Evolutionary conservation across 371 early-diverging fungal species (phyloP), one percentile per base, ranked within the genome.

Genomic region (Mortierella sp.): DNA sequence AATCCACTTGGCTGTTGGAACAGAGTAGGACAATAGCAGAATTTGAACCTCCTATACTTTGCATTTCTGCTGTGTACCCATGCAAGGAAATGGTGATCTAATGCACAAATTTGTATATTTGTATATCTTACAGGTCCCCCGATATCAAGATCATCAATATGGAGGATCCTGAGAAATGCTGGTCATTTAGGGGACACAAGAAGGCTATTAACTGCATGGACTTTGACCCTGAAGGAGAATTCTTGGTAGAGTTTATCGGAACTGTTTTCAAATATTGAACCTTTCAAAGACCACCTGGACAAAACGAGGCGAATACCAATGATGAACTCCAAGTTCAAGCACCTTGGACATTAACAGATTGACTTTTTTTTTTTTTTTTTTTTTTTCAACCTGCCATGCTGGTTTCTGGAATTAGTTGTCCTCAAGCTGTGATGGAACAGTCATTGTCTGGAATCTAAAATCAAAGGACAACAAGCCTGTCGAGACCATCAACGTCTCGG

Each of bases 381-480:
- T 15, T 19, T 18, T n/a, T 15, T n/a, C n/a, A n/a, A n/a, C n/a
- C n/a, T n/a, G n/a, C n/a, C n/a, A n/a, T n/a, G n/a, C 37, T 37
- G 37, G 37, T 37, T 3, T 37, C 37, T 37, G 37, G 5, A 37
- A 53, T 14, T 59, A 72, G 73, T 18, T 84, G 9, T 92, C 92
- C 7, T 84, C 88, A 12, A 85, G 84, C 15, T 84, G 84, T 52
- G 87, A 90, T 23, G 92, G 92, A 6, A 81, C 82, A 23, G 80
- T 90, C 18, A 81, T 82, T n/a, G 75, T 92, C 7, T 92, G 92
- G 92, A 80, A 86, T 63, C 57, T 87, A 16, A 83, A 84, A 29
- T 58, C 82, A 14, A 59, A 61, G 4, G 82, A 75, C 15, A 82
- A 83, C 1, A 79, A 62, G 11, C 86, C 89, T 1, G 60, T 66